Base-by-base conservation (phyloP, 768 basidiomycete species). In the Clavulina sp. region DNA sequence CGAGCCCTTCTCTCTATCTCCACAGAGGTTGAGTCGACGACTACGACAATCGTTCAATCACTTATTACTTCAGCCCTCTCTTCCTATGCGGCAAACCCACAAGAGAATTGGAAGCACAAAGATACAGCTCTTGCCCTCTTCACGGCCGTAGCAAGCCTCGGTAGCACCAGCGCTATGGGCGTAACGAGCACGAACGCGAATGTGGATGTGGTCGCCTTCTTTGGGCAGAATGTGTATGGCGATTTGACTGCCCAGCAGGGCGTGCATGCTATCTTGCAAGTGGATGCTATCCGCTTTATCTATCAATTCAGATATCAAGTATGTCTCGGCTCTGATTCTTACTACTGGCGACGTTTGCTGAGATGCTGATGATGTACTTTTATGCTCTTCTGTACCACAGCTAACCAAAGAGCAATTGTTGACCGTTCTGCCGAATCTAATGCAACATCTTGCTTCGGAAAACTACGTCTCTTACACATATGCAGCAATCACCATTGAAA, bases 271-370 rank as follows among this genome's bases (percentile, higher is more conserved):
- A 87, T 96, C 58, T 70, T 99, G 40, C 87, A 92, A 61, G 91
- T 93, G 26, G 91, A 97, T 64, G 91, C 92, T 5, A 96, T 97
- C 64, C 81, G 89, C 46, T 97, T 88, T 70, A 66, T 97, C 48
- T 73, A 87, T 60, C 93, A 88, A 0, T 97, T 99, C 75, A 73
- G 93, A n/a, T 88, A 89, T 60, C 92, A 95, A 70, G 91, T 86
- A 46, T 47, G 70, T 59, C n/a, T n/a, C n/a, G n/a, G n/a, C n/a
- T n/a, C n/a, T n/a, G n/a, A 18, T 29, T 5, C 19, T 19, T 21
- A 6, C 49, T 49, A n/a, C 41, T 26, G 19, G 18, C 23, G 28
- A 4, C 18, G 4, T 41, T 6, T 7, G n/a, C 38, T 24, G 24
- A 29, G 24, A 9, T 44, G 36, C 6, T 48, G 7, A 34, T 34